Evolutionary conservation across 768 basidiomycete species (phyloP), one percentile per base, ranked within the genome.

Genomic region (Podaxis sp.): DNA sequence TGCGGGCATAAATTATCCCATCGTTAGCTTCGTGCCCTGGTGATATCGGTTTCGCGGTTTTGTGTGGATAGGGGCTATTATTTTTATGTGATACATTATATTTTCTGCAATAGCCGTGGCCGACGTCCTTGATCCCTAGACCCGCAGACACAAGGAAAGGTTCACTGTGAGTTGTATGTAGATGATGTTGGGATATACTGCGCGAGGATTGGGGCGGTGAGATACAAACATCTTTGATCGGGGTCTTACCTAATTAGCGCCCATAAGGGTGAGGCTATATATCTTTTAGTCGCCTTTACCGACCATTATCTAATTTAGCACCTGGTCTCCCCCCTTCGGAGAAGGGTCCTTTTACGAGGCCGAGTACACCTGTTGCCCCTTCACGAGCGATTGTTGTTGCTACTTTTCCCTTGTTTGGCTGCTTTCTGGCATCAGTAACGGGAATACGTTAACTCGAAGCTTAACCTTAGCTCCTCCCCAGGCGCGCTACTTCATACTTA

Each of bases 71-170:
- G 61, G 61, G 30, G 61, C 38, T 63, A 63, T 56, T 44, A 53
- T 53, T 44, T 44, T 63, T 56, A 63, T 63, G 54, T 52, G 33
- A 63, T 63, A 62, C 38, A 56, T 42, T 56, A 59, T 59, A 52
- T 24, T 38, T 28, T 28, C 13, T 51, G 26, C 22, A 11, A 22
- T 38, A 24, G n/a, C 52, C 38, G 4, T 48, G 40, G 28, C n/a
- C 26, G 22, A 24, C 26, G 12, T 39, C 38, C 55, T n/a, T 15
- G 38, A 22, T 19, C 44, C 44, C 7, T n/a, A 19, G 6, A 17
- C 44, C n/a, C 15, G 44, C 19, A 7, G 40, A 13, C 40, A 17
- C 30, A 33, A 33, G 9, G 30, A 33, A 33, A 33, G 7, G n/a
- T n/a, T 17, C 3, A 7, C 44, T 9, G 19, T 44, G 19, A 17